Conservation (phyloP, 768 basidiomycete genomes). For the Mycena rebaudengoi region DNA sequence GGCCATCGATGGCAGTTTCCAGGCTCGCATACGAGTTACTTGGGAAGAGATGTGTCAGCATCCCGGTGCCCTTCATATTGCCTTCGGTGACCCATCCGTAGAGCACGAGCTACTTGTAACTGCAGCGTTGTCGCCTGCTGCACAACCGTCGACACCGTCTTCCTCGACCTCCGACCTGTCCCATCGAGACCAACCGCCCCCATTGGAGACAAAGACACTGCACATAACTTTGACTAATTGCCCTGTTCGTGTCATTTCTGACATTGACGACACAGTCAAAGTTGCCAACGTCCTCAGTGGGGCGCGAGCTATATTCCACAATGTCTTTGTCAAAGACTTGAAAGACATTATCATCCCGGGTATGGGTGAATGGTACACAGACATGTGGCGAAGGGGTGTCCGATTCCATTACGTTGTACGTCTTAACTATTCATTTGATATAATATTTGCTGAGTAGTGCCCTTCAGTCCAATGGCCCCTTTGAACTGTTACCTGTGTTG, state of each 20-base stretch:
- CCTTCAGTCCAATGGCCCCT: conserved; percentile 85
- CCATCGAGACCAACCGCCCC: conserved; percentile 17
- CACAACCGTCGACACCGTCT: no score
- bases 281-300: conserved; percentile 80
- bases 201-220: conserved; percentile 37
- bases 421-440: conserved; percentile 20
- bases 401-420: conserved; percentile 90
- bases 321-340: conserved; percentile 90
- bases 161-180: conserved; percentile 11
- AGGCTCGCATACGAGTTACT: conserved; percentile 63
- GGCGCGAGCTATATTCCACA: conserved; percentile 83
- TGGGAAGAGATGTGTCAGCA: conserved; percentile 78
- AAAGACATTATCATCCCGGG: conserved; percentile 82
- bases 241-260: conserved; percentile 84
- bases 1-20: conserved; percentile 77
- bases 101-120: conserved; percentile 66
- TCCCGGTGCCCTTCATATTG: conserved; percentile 63
- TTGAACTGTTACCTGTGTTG: conserved; percentile 82
- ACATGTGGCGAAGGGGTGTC: conserved; percentile 75
- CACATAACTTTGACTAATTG: conserved; percentile 65
- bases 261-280: conserved; percentile 95
- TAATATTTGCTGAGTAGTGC: not conserved
- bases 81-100: conserved; percentile 58
- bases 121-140: conserved; percentile 60
- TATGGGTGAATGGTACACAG: conserved; percentile 82